Evolutionary conservation across 441 rosid genomes (phyloP), one percentile per base, ranked within the genome.

Genomic region (Adansonia grandidieri): DNA sequence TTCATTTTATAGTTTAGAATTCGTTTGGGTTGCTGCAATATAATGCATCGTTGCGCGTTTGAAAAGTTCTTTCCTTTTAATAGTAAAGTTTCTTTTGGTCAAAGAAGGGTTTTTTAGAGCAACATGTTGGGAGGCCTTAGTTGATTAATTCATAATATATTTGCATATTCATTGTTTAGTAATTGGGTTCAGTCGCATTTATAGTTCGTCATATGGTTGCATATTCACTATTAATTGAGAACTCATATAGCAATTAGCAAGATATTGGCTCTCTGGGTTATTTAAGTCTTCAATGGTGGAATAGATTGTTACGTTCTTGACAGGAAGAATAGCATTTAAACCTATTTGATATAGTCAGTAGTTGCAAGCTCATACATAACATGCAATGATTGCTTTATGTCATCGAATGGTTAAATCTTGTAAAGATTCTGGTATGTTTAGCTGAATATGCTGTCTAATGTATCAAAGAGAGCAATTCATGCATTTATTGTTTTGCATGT

Each of bases 391-490:
- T 69, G 0, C 58, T 70, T 70, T 22, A 53, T 19, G 6, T 15
- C 8, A 5, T 42, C 42, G 24, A 68, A 13, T 47, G 40, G 47
- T 69, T 69, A 6, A 32, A 68, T 67, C 44, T 47, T 19, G 47
- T 74, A 54, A 14, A 19, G 19, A 37, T 62, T 48, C 14, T 6
- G 28, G 28, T 28, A 20, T 45, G 32, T 40, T 58, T 62, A 63
- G 51, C 60, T 42, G 82, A 75, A 53, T 61, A 15, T 63, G 56
- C 45, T 37, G 17, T 56, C 7, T 32, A 19, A 45, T 57, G 6
- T 6, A 45, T 58, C 50, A 54, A 44, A 24, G 5, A 11, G 61
- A 71, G 53, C 7, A 54, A 53, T 2, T 9, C 45, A 73, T 73
- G 22, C 62, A 66, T 66, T 4, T 45, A 19, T 67, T 45, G 8